Conservation (phyloP, 1,139 yeast genomes). For the Trichomonascaceae sp. region DNA sequence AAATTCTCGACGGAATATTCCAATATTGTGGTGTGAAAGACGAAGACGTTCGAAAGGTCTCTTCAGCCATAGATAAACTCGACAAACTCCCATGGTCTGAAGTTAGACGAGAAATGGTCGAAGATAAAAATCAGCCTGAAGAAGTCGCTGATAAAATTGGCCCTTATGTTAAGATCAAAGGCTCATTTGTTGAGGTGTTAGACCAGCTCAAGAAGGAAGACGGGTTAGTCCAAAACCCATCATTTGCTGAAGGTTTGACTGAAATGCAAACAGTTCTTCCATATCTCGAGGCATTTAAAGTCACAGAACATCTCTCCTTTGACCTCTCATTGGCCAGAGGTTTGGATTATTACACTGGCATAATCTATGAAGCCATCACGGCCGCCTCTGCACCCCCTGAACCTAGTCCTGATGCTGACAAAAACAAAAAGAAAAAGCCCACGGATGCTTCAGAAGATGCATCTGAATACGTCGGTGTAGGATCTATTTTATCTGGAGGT, state of each 20-base stretch:
- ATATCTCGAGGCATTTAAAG: conserved; percentile 74
- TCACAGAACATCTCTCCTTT: conserved; percentile 60
- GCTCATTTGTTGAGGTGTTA: conserved; percentile 65
- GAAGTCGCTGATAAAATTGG: conserved; percentile 92
- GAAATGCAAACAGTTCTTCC: conserved; percentile 73
- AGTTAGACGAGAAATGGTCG: conserved; percentile 86
- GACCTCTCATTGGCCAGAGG: conserved; percentile 97
- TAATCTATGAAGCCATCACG: conserved; percentile 94
- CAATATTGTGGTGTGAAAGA: conserved; percentile 91
- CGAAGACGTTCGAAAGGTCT: conserved; percentile 87
- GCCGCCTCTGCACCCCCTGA: conserved; percentile 88
- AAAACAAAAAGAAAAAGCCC: conserved; percentile 27
- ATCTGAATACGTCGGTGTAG: conserved; percentile 94
- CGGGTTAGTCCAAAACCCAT: conserved; percentile 51
- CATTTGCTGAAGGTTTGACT: conserved; percentile 72
- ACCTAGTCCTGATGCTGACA: conserved; percentile 32
- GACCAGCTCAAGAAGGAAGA: conserved; percentile 51
- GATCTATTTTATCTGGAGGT: conserved; percentile 98
- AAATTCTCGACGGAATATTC: conserved; percentile 91
- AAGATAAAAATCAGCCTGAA: conserved; percentile 81
- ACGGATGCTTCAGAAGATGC: conserved; percentile 74
- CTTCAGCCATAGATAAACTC: conserved; percentile 92
- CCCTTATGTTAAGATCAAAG: conserved; percentile 78
- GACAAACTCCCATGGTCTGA: conserved; percentile 95
- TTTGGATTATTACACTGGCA: conserved; percentile 92